These are phyloP conservation scores for Ophiostoma quercus DNA, from an alignment of 2,329 filamentous ascomycete genomes.

Conservation along the genomic window DNA sequence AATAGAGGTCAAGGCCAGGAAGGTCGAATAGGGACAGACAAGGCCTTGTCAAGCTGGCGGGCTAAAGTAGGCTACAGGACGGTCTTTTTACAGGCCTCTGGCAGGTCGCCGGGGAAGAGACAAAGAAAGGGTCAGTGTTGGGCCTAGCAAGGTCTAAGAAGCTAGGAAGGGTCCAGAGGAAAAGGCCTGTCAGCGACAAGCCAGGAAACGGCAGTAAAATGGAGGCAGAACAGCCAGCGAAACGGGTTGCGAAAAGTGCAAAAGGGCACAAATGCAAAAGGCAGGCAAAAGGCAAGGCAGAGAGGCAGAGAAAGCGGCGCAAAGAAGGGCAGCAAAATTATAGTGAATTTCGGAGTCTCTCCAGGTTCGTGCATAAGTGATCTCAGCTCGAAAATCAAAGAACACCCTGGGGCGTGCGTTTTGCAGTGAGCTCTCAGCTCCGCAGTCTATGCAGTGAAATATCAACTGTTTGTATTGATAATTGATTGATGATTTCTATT, in stretches of 20 bases:
- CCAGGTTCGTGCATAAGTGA: conserved; percentile 19
- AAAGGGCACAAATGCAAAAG: neutral
- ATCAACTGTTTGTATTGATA: neutral
- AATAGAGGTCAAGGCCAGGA: neutral
- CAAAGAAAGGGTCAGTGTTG: neutral
- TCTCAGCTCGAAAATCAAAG: conserved; percentile 17
- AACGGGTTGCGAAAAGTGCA: neutral
- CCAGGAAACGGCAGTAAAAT: neutral
- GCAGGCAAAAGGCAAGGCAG: conserved; percentile 6
- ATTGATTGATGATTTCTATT: neutral
- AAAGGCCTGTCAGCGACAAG: neutral
- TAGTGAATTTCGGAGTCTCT: conserved; percentile 15
- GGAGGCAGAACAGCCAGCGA: too few relatives aligned
- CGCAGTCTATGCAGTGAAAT: neutral
- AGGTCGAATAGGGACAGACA: neutral
- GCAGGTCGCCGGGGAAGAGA: neutral
- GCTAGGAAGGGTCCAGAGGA: neutral
- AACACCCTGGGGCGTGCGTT: conserved; percentile 1
- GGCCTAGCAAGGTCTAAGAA: neutral
- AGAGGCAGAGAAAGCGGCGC: neutral
- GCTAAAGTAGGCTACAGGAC: neutral
- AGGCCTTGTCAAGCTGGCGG: neutral
- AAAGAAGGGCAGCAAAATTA: conserved; percentile 8
- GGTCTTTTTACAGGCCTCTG: too few relatives aligned
- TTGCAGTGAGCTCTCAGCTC: conserved; percentile 5